Evolutionary conservation across 106 monocot genomes (phyloP).

Genomic region (Dactylorhiza incarnata): DNA sequence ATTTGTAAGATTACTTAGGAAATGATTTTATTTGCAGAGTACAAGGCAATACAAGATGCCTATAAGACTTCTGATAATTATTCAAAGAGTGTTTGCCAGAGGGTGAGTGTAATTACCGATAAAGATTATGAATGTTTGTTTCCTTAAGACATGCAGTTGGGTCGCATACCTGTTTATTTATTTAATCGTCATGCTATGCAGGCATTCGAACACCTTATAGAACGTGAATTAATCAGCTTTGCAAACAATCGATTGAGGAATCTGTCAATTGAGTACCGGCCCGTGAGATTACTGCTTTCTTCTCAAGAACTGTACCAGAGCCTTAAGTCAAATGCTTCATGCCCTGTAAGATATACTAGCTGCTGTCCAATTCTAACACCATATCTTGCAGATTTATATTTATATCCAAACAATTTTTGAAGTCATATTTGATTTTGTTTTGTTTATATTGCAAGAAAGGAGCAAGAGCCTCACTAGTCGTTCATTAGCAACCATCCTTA

Average conservation of each 20-base stretch:
- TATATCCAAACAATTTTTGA: neutral
- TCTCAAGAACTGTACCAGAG: constrained; percentile 55
- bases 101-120: constrained; percentile 28
- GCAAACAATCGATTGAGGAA: constrained; percentile 38
- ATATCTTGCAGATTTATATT: neutral
- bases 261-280: constrained; percentile 64
- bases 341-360: constrained; percentile 62
- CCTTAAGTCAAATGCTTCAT: constrained; percentile 53
- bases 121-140: neutral
- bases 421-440: neutral
- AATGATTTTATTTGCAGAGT: constrained; percentile 42
- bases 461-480: too few species aligned
- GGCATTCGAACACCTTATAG: constrained; percentile 89
- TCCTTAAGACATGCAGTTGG: neutral
- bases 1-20: neutral
- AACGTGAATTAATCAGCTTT: constrained; percentile 60
- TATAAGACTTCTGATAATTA: constrained; percentile 82
- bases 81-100: constrained; percentile 42
- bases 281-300: constrained; percentile 67
- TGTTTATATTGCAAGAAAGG: too few species aligned
- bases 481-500: too few species aligned
- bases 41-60: constrained; percentile 67
- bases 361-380: neutral
- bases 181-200: constrained; percentile 19
- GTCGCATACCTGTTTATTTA: neutral